Percentiles rank a stretch among this genome's conserved stretches.
Conservation (phyloP, 768 basidiomycete species). For the Suillus paluster region DNA sequence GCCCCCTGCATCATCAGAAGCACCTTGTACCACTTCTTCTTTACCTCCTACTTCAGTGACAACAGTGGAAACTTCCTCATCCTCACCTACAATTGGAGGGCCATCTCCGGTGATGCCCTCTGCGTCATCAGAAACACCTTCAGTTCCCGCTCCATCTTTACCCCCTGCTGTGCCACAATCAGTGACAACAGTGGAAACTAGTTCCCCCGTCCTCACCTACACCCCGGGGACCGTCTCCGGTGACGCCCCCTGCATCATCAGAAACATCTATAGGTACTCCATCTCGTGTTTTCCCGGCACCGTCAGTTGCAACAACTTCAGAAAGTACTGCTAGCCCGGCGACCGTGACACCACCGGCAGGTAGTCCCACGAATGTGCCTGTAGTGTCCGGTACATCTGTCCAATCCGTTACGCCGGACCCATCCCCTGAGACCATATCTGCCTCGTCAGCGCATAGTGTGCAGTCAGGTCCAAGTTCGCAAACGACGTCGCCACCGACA, state of each 20-base stretch:
- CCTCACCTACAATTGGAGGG: too few species aligned
- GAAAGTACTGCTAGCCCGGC: not conserved
- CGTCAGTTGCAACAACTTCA: not conserved
- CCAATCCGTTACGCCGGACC: not conserved
- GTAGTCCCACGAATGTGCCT: too few species aligned
- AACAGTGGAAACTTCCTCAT: too few species aligned
- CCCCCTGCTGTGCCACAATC: not conserved
- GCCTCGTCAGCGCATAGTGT: not conserved
- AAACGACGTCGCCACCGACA: not conserved
- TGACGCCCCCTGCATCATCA: not conserved
- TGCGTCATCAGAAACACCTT: not conserved
- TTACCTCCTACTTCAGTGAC: too few species aligned
- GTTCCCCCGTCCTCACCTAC: too few species aligned
- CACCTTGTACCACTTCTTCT: too few species aligned
- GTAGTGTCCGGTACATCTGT: not conserved
- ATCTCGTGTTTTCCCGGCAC: not conserved
- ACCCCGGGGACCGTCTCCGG: too few species aligned
- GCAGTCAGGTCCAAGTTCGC: not conserved
- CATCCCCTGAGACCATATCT: slow-evolving; percentile 5
- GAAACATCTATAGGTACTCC: not conserved
- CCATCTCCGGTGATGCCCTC: slow-evolving; percentile 6
- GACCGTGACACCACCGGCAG: too few species aligned
- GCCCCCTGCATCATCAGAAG: not conserved
- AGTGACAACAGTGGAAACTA: too few species aligned
- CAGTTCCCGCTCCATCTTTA: not conserved